phyloP scores from a whole-genome alignment of 1,284 basidiomycete genomes.

The Bondarzewia mesenterica region DNA sequence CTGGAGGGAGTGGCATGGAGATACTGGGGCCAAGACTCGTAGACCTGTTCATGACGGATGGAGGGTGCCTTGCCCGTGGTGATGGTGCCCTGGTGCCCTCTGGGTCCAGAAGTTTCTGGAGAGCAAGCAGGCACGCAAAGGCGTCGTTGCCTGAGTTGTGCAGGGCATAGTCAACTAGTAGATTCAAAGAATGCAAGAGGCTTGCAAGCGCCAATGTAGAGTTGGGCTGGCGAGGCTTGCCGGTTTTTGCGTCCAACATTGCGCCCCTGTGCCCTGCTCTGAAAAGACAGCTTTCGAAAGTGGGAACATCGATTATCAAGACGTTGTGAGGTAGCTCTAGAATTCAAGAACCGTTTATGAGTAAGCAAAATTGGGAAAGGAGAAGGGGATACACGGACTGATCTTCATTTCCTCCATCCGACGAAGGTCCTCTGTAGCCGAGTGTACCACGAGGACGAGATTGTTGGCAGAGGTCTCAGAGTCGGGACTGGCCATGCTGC shows the following conservation, averaged over 20 bases:
- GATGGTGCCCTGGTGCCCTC: conserved; percentile 22
- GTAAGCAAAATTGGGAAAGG: too few relatives aligned
- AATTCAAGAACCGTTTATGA: conserved; percentile 1
- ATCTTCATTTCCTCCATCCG: conserved; percentile 70
- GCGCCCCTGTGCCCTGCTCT: conserved; percentile 42
- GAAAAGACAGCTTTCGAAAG: conserved; percentile 56
- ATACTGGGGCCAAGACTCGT: conserved; percentile 16
- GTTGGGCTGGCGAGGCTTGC: conserved; percentile 36
- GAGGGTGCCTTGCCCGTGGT: conserved; percentile 12
- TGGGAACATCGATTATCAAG: conserved; percentile 59
- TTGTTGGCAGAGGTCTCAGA: conserved; percentile 65
- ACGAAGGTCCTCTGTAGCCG: conserved; percentile 44
- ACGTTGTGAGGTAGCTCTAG: conserved; percentile 69
- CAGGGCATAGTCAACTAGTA: conserved; percentile 33
- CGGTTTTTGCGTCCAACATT: conserved; percentile 51
- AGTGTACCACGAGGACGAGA: conserved; percentile 71
- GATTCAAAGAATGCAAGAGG: conserved; percentile 43
- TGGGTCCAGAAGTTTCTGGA: conserved; percentile 58
- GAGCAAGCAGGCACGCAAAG: conserved; percentile 49
- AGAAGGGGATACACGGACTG: conserved; percentile 36
- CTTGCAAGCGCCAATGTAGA: conserved; percentile 47
- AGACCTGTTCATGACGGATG: conserved; percentile 10
- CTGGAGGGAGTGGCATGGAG: conserved; percentile 10
- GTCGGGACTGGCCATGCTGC: conserved; percentile 71
- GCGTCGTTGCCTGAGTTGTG: conserved; percentile 72